Evolutionary conservation across 2,329 filamentous ascomycete species (phyloP), one percentile per base, ranked within the genome.

Genomic region (Fusarium paranaense): DNA sequence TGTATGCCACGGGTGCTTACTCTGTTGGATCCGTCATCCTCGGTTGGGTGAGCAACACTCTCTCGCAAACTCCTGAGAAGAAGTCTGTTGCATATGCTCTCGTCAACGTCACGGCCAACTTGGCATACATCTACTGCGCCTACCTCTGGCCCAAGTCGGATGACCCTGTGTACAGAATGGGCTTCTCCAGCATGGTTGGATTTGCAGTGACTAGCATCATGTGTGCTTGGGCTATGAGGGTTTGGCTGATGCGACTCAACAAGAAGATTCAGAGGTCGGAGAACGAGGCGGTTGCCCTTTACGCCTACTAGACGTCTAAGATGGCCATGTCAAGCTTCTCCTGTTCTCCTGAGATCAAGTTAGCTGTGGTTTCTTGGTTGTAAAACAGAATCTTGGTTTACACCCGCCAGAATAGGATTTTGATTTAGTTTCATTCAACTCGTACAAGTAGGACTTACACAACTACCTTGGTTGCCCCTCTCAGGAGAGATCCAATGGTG

Each of bases 21-120:
- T 77, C 76, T 2, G 83, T 85, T 40, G 85, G 85, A 67, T 81
- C 78, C 10, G 78, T 85, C 59, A 82, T 84, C 20, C 76, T 85
- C 7, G 82, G 82, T 9, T 86, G 83, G 84, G 82, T 83, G 0
- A 78, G 77, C 0, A 77, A 78, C 4, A 83, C 82, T 0, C 81
- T 83, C 32, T 82, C 82, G 1, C 84, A 85, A 63, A 85, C 83
- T 0, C 82, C 80, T 10, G 83, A 86, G 73, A 85, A 85, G 76
- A 85, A 85, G 67, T 83, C 84, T 2, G 80, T 80, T 10, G 78
- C 80, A 3, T 72, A 85, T 4, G 80, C 81, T 18, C 80, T 85
- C 32, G 83, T 85, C 20, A 85, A 84, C 27, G 64, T 63, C 58
- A 63, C 58, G 10, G 58, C 64, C 37, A 67, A 67, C 37, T 22